Evolutionary conservation across 2,329 filamentous ascomycete species (phyloP).

Genomic region (Blumeriella jaapii): DNA sequence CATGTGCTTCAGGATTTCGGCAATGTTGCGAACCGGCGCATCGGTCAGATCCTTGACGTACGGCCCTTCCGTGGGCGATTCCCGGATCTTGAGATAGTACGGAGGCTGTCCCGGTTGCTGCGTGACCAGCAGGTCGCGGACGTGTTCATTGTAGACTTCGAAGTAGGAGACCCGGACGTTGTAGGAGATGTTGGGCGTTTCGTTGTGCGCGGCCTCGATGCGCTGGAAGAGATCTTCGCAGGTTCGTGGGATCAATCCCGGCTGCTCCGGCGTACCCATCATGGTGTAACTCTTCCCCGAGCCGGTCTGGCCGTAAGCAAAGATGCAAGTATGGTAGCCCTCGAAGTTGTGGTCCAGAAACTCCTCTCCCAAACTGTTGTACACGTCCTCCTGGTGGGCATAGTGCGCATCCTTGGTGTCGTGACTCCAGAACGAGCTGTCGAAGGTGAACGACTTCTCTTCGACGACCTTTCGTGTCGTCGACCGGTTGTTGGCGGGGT

Average conservation of each 20-base stretch:
- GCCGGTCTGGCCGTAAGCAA: constrained; percentile 95
- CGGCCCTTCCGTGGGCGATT: constrained; percentile 87
- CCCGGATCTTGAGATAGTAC: constrained; percentile 92
- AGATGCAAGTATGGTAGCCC: constrained; percentile 98
- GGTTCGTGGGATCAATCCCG: constrained; percentile 86
- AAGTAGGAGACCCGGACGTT: constrained; percentile 97
- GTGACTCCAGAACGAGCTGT: constrained; percentile 98
- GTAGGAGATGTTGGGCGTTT: constrained; percentile 87
- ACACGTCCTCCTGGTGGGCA: constrained; percentile 84
- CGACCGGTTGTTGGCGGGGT: constrained; percentile 42
- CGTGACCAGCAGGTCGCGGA: constrained; percentile 81
- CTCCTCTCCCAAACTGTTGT: constrained; percentile 87
- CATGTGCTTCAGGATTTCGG: constrained; percentile 86
- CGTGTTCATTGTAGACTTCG: constrained; percentile 98
- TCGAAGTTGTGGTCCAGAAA: constrained; percentile 99
- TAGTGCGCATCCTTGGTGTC: constrained; percentile 70
- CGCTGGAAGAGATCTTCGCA: constrained; percentile 94
- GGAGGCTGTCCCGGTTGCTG: constrained; percentile 58
- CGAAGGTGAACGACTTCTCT: constrained; percentile 88
- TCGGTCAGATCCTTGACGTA: constrained; percentile 97
- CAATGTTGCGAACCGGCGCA: constrained; percentile 75
- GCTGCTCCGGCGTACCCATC: constrained; percentile 82
- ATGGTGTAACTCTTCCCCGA: constrained; percentile 97
- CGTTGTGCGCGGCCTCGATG: constrained; percentile 62
- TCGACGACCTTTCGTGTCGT: constrained; percentile 66